Conservation (phyloP, 1,284 basidiomycete species). For the Ceratobasidium sp. region DNA sequence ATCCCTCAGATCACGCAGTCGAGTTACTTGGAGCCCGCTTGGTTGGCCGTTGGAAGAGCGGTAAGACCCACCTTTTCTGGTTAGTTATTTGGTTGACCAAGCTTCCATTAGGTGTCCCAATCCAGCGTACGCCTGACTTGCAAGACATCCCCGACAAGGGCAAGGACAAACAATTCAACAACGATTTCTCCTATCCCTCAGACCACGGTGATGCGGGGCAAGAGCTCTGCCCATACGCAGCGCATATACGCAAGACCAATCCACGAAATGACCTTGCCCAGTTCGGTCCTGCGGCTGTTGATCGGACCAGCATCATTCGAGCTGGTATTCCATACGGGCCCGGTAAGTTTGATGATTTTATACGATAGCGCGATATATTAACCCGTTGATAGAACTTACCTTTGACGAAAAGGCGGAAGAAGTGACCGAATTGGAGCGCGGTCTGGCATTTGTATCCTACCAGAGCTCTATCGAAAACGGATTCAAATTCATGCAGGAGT, state of each 20-base stretch:
- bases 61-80: constrained; percentile 12
- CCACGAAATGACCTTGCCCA: constrained; percentile 56
- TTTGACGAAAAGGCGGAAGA: constrained; percentile 48
- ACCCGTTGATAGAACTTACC: constrained; percentile 47
- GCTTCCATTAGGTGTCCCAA: constrained; percentile 60
- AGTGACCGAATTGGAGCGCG: constrained; percentile 54
- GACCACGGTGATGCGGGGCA: constrained; percentile 43
- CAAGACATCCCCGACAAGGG: constrained; percentile 53
- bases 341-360: constrained; percentile 45
- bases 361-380: constrained; percentile 3
- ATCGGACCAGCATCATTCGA: constrained; percentile 51
- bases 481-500: constrained; percentile 58
- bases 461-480: constrained; percentile 57
- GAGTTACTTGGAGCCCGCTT: constrained; percentile 62
- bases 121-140: constrained; percentile 55
- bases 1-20: constrained; percentile 28
- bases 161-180: constrained; percentile 52
- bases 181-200: constrained; percentile 55
- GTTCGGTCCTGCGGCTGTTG: not conserved
- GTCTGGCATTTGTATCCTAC: constrained; percentile 59
- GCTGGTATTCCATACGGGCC: constrained; percentile 56
- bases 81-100: too few relatives aligned
- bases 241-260: constrained; percentile 62
- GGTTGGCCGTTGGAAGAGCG: constrained; percentile 62
- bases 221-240: constrained; percentile 61